Conservation (phyloP, 257 asterid genomes). For the Galeopsis tetrahit region DNA sequence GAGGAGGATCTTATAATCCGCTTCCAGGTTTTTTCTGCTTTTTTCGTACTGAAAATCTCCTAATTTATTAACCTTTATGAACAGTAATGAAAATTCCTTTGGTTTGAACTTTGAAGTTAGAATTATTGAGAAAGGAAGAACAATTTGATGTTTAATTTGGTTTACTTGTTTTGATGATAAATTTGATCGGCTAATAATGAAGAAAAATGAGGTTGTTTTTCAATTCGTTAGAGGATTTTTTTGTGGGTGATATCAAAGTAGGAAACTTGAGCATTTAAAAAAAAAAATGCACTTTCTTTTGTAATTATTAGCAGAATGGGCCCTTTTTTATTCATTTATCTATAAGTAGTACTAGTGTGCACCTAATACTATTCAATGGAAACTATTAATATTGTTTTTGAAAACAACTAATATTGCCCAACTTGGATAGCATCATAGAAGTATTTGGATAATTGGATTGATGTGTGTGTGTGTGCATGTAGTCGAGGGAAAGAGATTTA, state of each 20-base stretch:
- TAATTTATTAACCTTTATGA: not conserved
- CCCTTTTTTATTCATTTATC: not conserved
- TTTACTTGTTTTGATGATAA: not conserved
- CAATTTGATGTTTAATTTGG: not conserved
- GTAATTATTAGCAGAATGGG: not conserved
- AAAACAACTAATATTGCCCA: too few species aligned
- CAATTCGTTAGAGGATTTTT: not conserved
- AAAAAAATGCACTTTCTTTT: not conserved
- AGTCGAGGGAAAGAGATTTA: slow-evolving; percentile 7
- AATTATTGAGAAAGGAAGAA: not conserved
- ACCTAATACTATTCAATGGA: too few species aligned
- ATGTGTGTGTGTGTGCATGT: slow-evolving; percentile 24
- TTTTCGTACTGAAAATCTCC: not conserved
- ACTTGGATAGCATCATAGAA: too few species aligned
- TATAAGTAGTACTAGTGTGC: not conserved
- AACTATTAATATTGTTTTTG: too few species aligned
- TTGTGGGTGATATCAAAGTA: slow-evolving; percentile 13
- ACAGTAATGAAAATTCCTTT: not conserved
- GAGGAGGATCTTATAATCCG: slow-evolving; percentile 92
- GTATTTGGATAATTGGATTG: not conserved
- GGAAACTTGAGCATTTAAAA: slow-evolving; percentile 18
- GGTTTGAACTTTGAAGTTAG: not conserved
- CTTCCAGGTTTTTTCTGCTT: slow-evolving; percentile 57
- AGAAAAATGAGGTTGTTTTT: slow-evolving; percentile 25
- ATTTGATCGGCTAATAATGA: slow-evolving; percentile 8